phyloP scores from a whole-genome alignment of 2,329 filamentous ascomycete genomes.

The Clarireedia paspali region DNA sequence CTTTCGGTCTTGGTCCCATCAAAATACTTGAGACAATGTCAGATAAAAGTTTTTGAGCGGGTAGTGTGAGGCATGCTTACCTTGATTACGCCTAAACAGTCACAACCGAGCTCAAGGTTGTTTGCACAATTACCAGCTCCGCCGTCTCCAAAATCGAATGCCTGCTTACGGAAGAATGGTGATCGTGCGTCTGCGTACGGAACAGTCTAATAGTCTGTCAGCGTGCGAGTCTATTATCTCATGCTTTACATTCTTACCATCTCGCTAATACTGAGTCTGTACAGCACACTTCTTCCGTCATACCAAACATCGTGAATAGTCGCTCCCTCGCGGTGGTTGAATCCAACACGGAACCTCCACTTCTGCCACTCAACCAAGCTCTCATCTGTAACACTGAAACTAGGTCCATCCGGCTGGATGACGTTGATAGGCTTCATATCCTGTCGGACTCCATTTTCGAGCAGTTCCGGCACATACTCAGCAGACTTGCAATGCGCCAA shows the following conservation, averaged over 20 bases:
- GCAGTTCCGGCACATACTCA: conserved; percentile 35
- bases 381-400: conserved; percentile 44
- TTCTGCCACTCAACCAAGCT: conserved; percentile 43
- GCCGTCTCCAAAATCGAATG: conserved; percentile 62
- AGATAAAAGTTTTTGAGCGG: not conserved
- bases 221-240: no score
- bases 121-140: conserved; percentile 58
- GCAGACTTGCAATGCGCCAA: conserved; percentile 33
- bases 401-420: conserved; percentile 53
- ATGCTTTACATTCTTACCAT: conserved; percentile 33
- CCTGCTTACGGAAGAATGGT: conserved; percentile 58
- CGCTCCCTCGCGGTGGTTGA: conserved; percentile 52
- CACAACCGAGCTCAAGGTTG: conserved; percentile 59
- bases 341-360: conserved; percentile 55
- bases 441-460: conserved; percentile 33
- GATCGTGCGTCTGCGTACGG: conserved; percentile 41
- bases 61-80: not conserved
- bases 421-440: conserved; percentile 54
- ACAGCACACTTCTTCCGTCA: conserved; percentile 50
- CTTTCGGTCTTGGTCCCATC: conserved; percentile 45
- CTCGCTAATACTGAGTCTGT: conserved; percentile 50
- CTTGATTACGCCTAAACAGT: conserved; percentile 56
- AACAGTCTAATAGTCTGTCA: not conserved
- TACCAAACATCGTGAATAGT: conserved; percentile 55
- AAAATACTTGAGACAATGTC: conserved; percentile 39